These are phyloP conservation scores for Puccinia sorghi DNA, from an alignment of 1,284 basidiomycete species.

Conservation along the genomic window DNA sequence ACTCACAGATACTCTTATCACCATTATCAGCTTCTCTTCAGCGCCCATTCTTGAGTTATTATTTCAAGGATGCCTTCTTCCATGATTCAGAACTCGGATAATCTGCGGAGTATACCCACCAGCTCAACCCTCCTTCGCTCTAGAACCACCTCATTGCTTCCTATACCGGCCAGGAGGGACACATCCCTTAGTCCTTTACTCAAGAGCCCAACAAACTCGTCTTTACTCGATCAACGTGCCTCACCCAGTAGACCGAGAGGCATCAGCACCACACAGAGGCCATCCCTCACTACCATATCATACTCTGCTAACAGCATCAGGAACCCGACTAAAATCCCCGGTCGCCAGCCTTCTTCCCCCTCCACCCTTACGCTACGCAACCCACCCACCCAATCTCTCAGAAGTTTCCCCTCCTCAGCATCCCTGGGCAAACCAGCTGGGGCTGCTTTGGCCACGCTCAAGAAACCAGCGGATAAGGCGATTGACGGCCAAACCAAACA, in stretches of 20 bases:
- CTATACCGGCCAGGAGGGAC: slow-evolving; percentile 1
- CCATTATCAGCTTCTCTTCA: not conserved
- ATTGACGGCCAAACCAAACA: not conserved
- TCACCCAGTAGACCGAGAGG: not conserved
- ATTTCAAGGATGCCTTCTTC: slow-evolving; percentile 20
- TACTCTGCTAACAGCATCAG: not conserved
- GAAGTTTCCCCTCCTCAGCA: not conserved
- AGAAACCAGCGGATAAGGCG: not conserved
- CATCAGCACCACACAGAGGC: not conserved
- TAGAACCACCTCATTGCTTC: slow-evolving; percentile 17
- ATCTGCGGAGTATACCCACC: not conserved
- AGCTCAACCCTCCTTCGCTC: not conserved
- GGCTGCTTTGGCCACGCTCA: not conserved
- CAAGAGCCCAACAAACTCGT: not conserved
- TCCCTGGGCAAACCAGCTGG: not conserved
- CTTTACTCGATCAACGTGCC: not conserved
- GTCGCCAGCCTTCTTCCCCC: slow-evolving; percentile 2
- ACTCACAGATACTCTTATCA: not conserved
- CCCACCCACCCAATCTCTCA: not conserved
- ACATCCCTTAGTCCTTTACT: not conserved
- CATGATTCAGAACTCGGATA: not conserved
- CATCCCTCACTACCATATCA: not conserved
- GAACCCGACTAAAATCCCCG: slow-evolving; percentile 1
- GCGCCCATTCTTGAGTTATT: not conserved
- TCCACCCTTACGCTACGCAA: not conserved